These are phyloP conservation scores for Ascoidea asiatica DNA, from an alignment of 805 yeast species.

Conservation along the genomic window DNA sequence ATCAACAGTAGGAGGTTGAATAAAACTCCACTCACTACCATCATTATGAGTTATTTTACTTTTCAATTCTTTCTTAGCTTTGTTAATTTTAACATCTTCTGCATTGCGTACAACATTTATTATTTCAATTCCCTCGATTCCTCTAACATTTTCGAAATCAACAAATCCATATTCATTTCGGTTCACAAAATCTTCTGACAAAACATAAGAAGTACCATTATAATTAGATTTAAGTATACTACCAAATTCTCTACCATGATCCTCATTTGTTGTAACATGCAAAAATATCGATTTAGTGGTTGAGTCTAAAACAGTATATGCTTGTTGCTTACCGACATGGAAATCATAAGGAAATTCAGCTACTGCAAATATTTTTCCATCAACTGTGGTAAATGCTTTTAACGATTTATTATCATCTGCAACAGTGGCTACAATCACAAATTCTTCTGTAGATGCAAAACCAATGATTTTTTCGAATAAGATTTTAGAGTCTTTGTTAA, in stretches of 20 bases:
- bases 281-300: conserved; percentile 60
- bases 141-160: conserved; percentile 76
- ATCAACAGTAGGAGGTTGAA: conserved; percentile 58
- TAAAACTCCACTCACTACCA: conserved; percentile 73
- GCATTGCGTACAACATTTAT: conserved; percentile 57
- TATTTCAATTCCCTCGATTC: conserved; percentile 73
- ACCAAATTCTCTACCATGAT: conserved; percentile 49
- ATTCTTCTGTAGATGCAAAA: conserved; percentile 58
- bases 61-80: conserved; percentile 43
- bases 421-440: conserved; percentile 56
- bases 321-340: conserved; percentile 44
- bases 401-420: conserved; percentile 33
- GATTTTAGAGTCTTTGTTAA: conserved; percentile 23
- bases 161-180: conserved; percentile 64
- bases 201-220: conserved; percentile 78
- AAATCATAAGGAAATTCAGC: conserved; percentile 64
- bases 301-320: conserved; percentile 72
- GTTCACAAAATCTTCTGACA: conserved; percentile 58
- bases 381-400: conserved; percentile 61
- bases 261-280: conserved; percentile 61
- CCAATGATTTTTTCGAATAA: conserved; percentile 55
- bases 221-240: conserved; percentile 77
- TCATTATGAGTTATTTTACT: conserved; percentile 78
- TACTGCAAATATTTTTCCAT: conserved; percentile 65
- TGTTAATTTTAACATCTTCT: conserved; percentile 24